A percentile compares a stretch with the other conserved stretches of the same genome.
phyloP scores from a whole-genome alignment of 116 monocot genomes.

The Cymodocea nodosa region DNA sequence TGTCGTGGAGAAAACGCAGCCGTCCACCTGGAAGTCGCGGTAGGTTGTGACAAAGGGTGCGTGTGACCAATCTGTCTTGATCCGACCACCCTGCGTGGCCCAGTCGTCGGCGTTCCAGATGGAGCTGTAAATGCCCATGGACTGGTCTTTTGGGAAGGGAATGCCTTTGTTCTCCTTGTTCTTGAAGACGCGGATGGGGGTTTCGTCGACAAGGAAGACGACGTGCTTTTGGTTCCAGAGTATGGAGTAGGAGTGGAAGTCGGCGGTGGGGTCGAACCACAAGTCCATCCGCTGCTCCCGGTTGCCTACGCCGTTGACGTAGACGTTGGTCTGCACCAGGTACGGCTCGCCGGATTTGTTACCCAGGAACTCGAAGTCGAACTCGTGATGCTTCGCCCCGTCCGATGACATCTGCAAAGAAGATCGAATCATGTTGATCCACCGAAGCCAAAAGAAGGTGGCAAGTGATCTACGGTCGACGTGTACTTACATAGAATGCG shows the following conservation, averaged over 20 bases:
- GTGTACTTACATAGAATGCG: constrained; percentile 65
- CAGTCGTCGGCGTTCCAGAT: constrained; percentile 99
- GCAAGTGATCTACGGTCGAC: too few relatives aligned
- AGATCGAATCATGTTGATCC: background rate
- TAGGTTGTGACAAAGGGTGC: constrained; percentile 65
- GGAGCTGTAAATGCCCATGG: constrained; percentile 81
- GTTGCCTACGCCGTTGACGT: constrained; percentile 32
- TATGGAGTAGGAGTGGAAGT: constrained; percentile 36
- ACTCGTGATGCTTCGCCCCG: constrained; percentile 31
- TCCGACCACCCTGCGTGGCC: constrained; percentile 85
- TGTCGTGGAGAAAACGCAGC: constrained; percentile 12
- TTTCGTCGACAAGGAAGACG: constrained; percentile 25
- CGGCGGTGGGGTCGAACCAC: constrained; percentile 37
- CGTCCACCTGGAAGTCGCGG: constrained; percentile 46
- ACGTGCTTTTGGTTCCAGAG: constrained; percentile 19
- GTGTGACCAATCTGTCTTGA: constrained; percentile 88
- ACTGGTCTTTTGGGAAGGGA: constrained; percentile 48
- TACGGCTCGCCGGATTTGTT: constrained; percentile 31
- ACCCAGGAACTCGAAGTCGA: constrained; percentile 47
- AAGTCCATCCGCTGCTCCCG: constrained; percentile 30
- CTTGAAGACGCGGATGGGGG: constrained; percentile 21
- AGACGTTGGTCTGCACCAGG: constrained; percentile 38
- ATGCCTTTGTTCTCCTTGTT: constrained; percentile 17
- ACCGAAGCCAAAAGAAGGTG: background rate
- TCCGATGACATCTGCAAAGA: constrained; percentile 34